Base-by-base conservation (phyloP, 139 green algal genomes). In the Chlorella sp. region DNA sequence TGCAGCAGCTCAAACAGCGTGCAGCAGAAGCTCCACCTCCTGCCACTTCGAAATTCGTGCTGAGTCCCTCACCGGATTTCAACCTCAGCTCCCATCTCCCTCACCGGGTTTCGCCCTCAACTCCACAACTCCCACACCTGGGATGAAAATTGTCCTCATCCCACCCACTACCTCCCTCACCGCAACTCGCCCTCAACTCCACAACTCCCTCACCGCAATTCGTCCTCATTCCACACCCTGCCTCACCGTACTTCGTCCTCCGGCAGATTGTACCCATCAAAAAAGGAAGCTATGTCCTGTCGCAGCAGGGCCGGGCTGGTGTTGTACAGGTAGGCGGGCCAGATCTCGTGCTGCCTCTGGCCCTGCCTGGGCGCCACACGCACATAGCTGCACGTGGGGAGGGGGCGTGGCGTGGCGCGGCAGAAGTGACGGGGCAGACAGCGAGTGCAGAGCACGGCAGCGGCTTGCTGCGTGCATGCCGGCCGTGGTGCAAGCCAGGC, bases 271-370 rank as follows among this genome's bases (percentile, higher is more conserved):
- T 66, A 81, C 15, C 84, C 84, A 34, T 88, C 84, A 30, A 88
- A 88, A 30, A 88, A 88, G 14, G 84, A 24, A 16, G 84, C 84
- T 40, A 88, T 66, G 32, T 88, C 84, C 9, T 39, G 14, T 11
- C 84, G 84, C 84, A 88, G 84, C 84, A 81, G 66, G 12, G 30
- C 48, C 0, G 26, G 24, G 42, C 57, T 40, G 42, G 60, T 28
- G 64, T 88, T 88, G 39, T 40, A 88, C 28, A 80, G 26, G 84
- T 88, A 88, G 30, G 84, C 84, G 0, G 84, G 66, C 30, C 30
- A 64, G 9, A 87, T 87, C 18, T 37, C 37, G n/a, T 42, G 24
- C 57, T 76, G 82, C n/a, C 37, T n/a, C 82, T 86, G 82, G 57
- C 40, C 18, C 18, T 26, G 24, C 34, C 61, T 48, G 82, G 82